phyloP scores from a whole-genome alignment of 306 rosid genomes.

The Alnus glutinosa region DNA sequence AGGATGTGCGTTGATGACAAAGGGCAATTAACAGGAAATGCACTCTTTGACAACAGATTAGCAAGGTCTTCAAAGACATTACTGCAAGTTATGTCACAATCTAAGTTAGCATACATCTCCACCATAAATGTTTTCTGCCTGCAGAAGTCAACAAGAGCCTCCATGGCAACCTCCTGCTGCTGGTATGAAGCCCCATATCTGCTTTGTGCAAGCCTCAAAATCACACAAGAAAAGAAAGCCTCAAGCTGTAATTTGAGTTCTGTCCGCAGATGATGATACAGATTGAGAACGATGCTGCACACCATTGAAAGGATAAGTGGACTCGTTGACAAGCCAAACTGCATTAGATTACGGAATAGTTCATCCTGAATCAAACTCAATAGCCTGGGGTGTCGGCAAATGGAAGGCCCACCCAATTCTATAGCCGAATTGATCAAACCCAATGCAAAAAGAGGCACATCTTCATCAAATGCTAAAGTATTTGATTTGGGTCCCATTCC shows the following conservation, averaged over 20 bases:
- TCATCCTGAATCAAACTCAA: slow-evolving; percentile 83
- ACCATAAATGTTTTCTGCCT: slow-evolving; percentile 87
- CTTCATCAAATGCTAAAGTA: slow-evolving; percentile 88
- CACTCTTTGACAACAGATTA: slow-evolving; percentile 82
- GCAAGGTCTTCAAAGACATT: slow-evolving; percentile 94
- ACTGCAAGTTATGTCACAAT: slow-evolving; percentile 92
- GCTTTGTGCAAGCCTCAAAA: slow-evolving; percentile 87
- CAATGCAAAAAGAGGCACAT: slow-evolving; percentile 90
- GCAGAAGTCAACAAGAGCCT: slow-evolving; percentile 91
- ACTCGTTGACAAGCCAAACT: slow-evolving; percentile 81
- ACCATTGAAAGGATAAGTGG: slow-evolving; percentile 87
- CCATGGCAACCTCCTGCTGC: slow-evolving; percentile 97
- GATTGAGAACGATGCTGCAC: slow-evolving; percentile 76
- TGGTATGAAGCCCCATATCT: slow-evolving; percentile 85
- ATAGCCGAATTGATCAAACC: slow-evolving; percentile 82
- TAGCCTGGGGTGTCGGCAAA: slow-evolving; percentile 76
- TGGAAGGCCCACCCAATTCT: slow-evolving; percentile 92
- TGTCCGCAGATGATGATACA: slow-evolving; percentile 71
- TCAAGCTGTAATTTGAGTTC: slow-evolving; percentile 87
- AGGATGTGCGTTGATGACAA: slow-evolving; percentile 87
- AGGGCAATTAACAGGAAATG: slow-evolving; percentile 90
- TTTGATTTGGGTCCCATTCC: slow-evolving; percentile 75
- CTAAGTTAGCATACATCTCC: slow-evolving; percentile 93
- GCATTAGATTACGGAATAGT: slow-evolving; percentile 80
- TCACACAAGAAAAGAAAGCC: slow-evolving; percentile 88